Evolutionary conservation across 2,329 filamentous ascomycete genomes (phyloP), one percentile per base, ranked within the genome.

Genomic region (Clarireedia paspali): DNA sequence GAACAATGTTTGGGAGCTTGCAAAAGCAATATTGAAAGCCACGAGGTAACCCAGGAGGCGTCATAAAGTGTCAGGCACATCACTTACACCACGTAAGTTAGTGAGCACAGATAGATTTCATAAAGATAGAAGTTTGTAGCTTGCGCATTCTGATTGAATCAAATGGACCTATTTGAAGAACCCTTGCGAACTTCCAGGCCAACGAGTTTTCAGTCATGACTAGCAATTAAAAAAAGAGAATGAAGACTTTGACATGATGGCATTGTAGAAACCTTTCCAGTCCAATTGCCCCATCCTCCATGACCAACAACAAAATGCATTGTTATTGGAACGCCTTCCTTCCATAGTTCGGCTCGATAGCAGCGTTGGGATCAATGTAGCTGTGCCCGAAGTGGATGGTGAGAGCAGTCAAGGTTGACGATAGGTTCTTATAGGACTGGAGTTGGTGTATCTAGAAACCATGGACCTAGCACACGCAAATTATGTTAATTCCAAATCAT

Each of bases 391-490:
- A 44, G 46, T 55, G 36, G 30, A 40, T 17, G 9, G 34, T 44
- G 38, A 26, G 42, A 49, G 38, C 46, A 55, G 45, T 36, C 53
- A 44, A 15, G n/a, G 27, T 10, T 44, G 53, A 15, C 20, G 46
- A 27, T 50, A 15, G 14, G 26, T 26, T 36, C 53, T 44, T 36
- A 36, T 30, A 36, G 14, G 14, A 34, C 46, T 50, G 53, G 39
- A 30, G 34, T 44, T 14, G 46, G 12, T 6, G 20, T 4, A 68
- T 68, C 78, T 82, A 83, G 75, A 83, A 84, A 73, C 85, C 80
- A 74, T 83, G 80, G 75, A 82, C 77, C 74, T 77, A 50, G 49
- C 26, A 30, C 17, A 27, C 26, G 47, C 44, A 44, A 47, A 47
- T 58, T 53, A 17, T 15, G 40, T 39, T n/a, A 42, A 42, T 42